A percentile compares a stretch with the other conserved stretches of the same genome.
phyloP scores from a whole-genome alignment of 2,329 filamentous ascomycete species.

The Raffaelea ambrosiae region DNA sequence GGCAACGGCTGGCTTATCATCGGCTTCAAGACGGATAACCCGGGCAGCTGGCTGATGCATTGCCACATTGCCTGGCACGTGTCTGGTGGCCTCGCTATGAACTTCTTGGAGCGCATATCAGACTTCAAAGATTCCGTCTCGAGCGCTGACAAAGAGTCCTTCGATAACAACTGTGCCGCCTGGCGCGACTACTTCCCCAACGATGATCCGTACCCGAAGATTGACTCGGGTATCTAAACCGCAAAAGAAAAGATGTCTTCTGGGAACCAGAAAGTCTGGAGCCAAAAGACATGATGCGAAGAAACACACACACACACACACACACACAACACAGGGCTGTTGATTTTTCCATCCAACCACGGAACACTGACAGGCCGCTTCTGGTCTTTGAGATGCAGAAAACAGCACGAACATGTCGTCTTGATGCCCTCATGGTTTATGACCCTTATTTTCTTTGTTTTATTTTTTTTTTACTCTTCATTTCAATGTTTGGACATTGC shows the following conservation, averaged over 20 bases:
- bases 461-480: no score
- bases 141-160: neutral
- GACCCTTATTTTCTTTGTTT: no score
- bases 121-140: neutral
- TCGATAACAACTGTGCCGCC: neutral
- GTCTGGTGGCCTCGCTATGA: constrained; percentile 35
- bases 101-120: constrained; percentile 31
- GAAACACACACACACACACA: no score
- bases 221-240: neutral
- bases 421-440: no score
- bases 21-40: constrained; percentile 38
- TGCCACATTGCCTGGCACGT: constrained; percentile 42
- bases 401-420: no score
- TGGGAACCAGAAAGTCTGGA: no score
- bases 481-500: no score
- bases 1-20: constrained; percentile 33
- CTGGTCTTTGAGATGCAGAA: neutral
- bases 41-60: constrained; percentile 36
- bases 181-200: neutral
- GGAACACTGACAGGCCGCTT: no score
- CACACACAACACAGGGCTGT: no score
- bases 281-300: no score
- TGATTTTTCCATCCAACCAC: no score
- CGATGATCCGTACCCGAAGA: neutral
- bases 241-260: no score